Conservation (phyloP, 2,329 filamentous ascomycete genomes). For the Bipolaris zeicola region DNA sequence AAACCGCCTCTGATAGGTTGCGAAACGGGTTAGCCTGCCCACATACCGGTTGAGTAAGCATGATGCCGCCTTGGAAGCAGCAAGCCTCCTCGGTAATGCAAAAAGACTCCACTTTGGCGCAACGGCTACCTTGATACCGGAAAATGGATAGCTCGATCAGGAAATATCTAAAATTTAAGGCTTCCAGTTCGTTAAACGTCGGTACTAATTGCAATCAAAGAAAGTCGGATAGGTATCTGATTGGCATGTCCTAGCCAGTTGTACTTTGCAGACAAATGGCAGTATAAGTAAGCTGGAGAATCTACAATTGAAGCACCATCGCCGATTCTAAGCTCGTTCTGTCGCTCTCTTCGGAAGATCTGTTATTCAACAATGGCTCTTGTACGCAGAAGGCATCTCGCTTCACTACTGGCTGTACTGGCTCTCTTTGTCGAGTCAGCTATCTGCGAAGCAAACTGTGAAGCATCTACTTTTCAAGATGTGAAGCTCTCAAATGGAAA, state of each 20-base stretch:
- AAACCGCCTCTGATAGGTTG: conserved; percentile 6
- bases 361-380: background rate
- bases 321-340: background rate
- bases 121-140: background rate
- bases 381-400: background rate
- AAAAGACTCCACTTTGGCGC: background rate
- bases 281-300: background rate
- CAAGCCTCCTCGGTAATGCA: background rate
- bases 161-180: background rate
- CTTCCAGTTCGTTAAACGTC: background rate
- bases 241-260: background rate
- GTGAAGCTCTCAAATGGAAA: conserved; percentile 1
- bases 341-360: background rate
- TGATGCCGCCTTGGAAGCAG: background rate
- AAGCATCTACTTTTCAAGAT: conserved; percentile 5
- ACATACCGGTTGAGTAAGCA: background rate
- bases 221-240: background rate
- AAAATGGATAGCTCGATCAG: background rate
- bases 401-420: background rate
- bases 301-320: background rate
- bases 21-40: background rate
- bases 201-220: background rate
- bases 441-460: background rate
- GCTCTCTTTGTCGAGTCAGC: background rate
- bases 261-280: background rate